These are phyloP conservation scores for Lipomyces orientalis DNA, from an alignment of 805 yeast species.

Conservation along the genomic window DNA sequence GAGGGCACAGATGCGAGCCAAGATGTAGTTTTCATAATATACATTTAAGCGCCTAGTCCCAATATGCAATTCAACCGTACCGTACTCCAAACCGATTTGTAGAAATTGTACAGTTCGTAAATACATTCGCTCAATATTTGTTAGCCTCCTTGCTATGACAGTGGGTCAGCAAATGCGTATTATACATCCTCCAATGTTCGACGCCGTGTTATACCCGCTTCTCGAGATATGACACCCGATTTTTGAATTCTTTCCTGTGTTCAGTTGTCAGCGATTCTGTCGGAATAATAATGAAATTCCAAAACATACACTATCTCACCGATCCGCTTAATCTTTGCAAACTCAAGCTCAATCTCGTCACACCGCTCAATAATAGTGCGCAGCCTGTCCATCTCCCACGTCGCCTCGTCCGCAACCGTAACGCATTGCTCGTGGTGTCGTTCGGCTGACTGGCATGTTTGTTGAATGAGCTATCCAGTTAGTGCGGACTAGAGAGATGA, in stretches of 20 bases:
- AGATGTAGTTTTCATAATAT: background rate
- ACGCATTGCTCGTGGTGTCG: slow-evolving; percentile 34
- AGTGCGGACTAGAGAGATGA: background rate
- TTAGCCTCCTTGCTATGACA: background rate
- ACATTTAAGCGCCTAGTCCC: background rate
- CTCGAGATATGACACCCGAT: slow-evolving; percentile 22
- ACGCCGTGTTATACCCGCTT: background rate
- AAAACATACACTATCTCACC: slow-evolving; percentile 35
- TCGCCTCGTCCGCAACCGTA: slow-evolving; percentile 29
- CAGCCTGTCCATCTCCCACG: slow-evolving; percentile 24
- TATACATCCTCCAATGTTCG: too few relatives aligned
- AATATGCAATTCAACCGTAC: background rate
- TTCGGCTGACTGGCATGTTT: slow-evolving; percentile 32
- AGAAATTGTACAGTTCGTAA: background rate
- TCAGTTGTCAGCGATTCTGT: background rate
- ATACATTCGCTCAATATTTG: background rate
- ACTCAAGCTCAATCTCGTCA: slow-evolving; percentile 36
- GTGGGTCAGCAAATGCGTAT: background rate
- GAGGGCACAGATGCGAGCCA: slow-evolving; percentile 4
- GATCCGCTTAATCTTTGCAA: slow-evolving; percentile 35
- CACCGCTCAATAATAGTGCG: slow-evolving; percentile 23
- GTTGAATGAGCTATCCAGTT: slow-evolving; percentile 25
- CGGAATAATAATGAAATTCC: too few relatives aligned
- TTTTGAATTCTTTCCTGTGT: slow-evolving; percentile 31
- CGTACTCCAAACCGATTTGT: background rate